These are phyloP conservation scores for Xerocomus nothofagi DNA, from an alignment of 1,284 basidiomycete species.

Conservation along the genomic window DNA sequence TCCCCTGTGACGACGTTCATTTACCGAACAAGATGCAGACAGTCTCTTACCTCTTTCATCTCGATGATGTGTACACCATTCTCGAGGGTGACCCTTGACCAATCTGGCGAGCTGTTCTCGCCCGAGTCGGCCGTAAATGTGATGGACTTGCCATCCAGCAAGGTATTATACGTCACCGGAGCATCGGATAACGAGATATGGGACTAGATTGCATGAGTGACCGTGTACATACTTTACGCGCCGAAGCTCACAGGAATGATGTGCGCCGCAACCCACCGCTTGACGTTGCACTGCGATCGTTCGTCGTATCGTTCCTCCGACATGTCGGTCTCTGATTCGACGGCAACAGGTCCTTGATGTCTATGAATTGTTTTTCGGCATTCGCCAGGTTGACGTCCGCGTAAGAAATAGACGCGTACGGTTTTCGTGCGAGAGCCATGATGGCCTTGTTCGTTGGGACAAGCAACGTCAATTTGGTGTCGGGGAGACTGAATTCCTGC, in stretches of 20 bases:
- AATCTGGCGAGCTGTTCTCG: constrained; percentile 45
- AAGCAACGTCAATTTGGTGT: constrained; percentile 53
- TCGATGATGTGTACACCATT: constrained; percentile 51
- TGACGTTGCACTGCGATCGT: constrained; percentile 59
- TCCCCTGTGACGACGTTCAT: constrained; percentile 44
- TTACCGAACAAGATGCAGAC: background rate
- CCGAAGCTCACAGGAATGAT: constrained; percentile 61
- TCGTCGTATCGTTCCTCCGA: constrained; percentile 64
- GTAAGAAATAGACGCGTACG: constrained; percentile 49
- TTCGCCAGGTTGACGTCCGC: background rate
- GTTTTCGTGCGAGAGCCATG: constrained; percentile 72
- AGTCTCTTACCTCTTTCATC: constrained; percentile 40
- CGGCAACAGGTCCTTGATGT: constrained; percentile 51
- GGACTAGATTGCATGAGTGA: constrained; percentile 18
- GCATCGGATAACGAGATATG: constrained; percentile 33
- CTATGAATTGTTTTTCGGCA: constrained; percentile 32
- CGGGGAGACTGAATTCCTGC: constrained; percentile 43
- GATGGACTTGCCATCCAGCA: constrained; percentile 55
- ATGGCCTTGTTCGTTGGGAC: constrained; percentile 80
- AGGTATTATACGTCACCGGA: constrained; percentile 43
- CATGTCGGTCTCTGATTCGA: constrained; percentile 49
- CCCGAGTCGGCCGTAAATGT: constrained; percentile 45
- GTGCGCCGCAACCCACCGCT: constrained; percentile 71
- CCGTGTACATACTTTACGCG: background rate
- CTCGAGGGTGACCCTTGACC: constrained; percentile 57